These are phyloP conservation scores for Daldinia caldariorum DNA, from an alignment of 495 filamentous ascomycete genomes.

Conservation along the genomic window DNA sequence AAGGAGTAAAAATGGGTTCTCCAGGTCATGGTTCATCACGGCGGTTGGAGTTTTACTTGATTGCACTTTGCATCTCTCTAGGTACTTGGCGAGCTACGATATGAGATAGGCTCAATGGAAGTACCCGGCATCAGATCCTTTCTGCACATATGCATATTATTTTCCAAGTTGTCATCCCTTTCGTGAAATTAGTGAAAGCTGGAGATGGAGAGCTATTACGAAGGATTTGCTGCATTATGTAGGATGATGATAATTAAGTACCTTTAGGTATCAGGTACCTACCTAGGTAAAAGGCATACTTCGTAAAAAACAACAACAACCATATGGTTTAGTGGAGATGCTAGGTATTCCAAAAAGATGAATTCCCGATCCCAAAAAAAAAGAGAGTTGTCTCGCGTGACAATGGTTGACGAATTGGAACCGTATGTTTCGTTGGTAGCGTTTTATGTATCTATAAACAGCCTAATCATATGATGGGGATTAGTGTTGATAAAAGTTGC, in stretches of 20 bases:
- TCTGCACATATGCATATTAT: slow-evolving; percentile 29
- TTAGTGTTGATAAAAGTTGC: slow-evolving; percentile 1
- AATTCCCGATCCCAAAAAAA: slow-evolving; percentile 7
- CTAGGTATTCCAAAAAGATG: slow-evolving; percentile 14
- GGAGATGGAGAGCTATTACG: slow-evolving; percentile 7
- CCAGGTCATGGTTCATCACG: slow-evolving; percentile 60
- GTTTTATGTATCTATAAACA: not conserved
- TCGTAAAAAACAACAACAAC: slow-evolving; percentile 1
- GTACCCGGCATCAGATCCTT: slow-evolving; percentile 50
- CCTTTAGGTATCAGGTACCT: not conserved
- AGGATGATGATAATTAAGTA: not conserved
- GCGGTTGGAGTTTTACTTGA: slow-evolving; percentile 64
- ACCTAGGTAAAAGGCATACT: too few relatives aligned
- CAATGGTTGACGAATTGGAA: slow-evolving; percentile 13
- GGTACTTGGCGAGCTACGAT: slow-evolving; percentile 56
- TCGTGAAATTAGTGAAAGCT: slow-evolving; percentile 23
- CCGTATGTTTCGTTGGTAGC: slow-evolving; percentile 8
- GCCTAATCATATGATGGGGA: slow-evolving; percentile 35
- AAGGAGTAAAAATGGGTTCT: slow-evolving; percentile 80
- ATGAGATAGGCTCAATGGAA: slow-evolving; percentile 54
- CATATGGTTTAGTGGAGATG: slow-evolving; percentile 9
- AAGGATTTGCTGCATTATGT: slow-evolving; percentile 1
- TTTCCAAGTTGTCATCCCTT: slow-evolving; percentile 8
- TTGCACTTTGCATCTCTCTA: slow-evolving; percentile 67
- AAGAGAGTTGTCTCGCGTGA: slow-evolving; percentile 18